These are phyloP conservation scores for Mycosarcoma maydis DNA, from an alignment of 1,284 basidiomycete genomes.

Conservation along the genomic window DNA sequence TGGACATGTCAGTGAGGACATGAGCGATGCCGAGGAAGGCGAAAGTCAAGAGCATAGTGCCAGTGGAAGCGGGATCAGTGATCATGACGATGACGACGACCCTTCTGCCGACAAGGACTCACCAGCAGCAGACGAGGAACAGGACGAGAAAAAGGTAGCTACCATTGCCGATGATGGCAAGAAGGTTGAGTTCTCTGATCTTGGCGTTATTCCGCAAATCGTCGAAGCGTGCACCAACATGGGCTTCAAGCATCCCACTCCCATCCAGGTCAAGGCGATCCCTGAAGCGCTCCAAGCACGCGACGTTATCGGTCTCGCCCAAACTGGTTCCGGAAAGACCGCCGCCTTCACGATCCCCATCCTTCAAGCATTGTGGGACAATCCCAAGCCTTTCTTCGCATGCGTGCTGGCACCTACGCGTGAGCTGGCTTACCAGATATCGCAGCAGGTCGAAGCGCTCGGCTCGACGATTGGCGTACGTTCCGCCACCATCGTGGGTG, in stretches of 20 bases:
- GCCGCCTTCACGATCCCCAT: constrained; percentile 97
- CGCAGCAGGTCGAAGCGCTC: constrained; percentile 91
- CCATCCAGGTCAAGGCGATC: constrained; percentile 89
- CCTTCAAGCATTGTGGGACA: constrained; percentile 94
- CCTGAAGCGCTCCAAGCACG: constrained; percentile 88
- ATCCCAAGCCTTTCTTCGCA: constrained; percentile 91
- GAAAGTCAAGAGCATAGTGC: constrained; percentile 3
- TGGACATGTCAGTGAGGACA: constrained; percentile 6
- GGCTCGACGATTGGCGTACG: constrained; percentile 81
- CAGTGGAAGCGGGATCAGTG: neutral
- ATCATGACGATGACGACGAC: constrained; percentile 8
- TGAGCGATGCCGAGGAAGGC: constrained; percentile 15
- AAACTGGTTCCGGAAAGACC: constrained; percentile 97
- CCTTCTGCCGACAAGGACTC: neutral
- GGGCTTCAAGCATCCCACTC: constrained; percentile 86
- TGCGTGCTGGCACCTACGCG: constrained; percentile 93
- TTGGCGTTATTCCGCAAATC: constrained; percentile 89
- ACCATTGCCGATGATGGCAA: constrained; percentile 25
- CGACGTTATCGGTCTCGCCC: constrained; percentile 97
- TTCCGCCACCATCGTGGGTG: constrained; percentile 90
- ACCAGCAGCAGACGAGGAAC: constrained; percentile 4
- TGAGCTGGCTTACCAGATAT: constrained; percentile 98
- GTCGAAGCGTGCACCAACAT: constrained; percentile 85
- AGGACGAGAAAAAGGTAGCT: constrained; percentile 31
- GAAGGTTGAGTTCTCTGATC: constrained; percentile 70